These are phyloP conservation scores for Ceratocystis harringtonii DNA, from an alignment of 2,329 filamentous ascomycete species.

Conservation along the genomic window DNA sequence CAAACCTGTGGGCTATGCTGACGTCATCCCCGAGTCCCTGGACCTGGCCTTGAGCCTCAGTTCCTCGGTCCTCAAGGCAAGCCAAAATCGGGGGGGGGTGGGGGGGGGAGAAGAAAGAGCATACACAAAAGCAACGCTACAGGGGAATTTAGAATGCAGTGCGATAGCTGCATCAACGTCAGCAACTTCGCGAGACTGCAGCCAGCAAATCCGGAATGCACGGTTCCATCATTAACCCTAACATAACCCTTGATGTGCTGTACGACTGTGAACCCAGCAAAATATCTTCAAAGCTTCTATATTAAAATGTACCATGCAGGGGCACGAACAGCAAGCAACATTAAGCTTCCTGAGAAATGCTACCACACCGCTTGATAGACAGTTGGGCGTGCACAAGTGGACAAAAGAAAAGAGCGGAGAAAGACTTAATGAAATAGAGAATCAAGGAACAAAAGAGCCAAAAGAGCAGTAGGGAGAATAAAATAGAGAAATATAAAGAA, in stretches of 20 bases:
- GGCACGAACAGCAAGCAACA: not conserved
- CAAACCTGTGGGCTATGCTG: slow-evolving; percentile 1
- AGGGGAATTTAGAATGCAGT: too few relatives aligned
- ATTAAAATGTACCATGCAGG: not conserved
- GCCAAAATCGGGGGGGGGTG: not conserved
- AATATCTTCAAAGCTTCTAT: too few relatives aligned
- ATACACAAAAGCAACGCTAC: not conserved
- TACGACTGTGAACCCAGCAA: not conserved
- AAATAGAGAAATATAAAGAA: not conserved
- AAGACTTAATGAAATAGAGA: not conserved
- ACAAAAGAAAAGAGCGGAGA: not conserved
- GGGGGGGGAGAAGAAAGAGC: not conserved
- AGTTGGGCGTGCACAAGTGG: not conserved
- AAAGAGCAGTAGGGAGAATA: not conserved
- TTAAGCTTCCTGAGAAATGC: not conserved
- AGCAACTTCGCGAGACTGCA: not conserved
- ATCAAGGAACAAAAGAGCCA: not conserved
- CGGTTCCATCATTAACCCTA: not conserved
- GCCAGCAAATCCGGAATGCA: not conserved
- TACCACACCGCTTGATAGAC: not conserved
- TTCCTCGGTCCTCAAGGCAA: not conserved
- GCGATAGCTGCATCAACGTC: too few relatives aligned
- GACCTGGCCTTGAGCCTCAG: not conserved
- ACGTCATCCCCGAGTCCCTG: slow-evolving; percentile 2
- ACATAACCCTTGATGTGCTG: not conserved